Evolutionary conservation across 2,329 filamentous ascomycete genomes (phyloP), one percentile per base, ranked within the genome.

Genomic region (Zasmidium cellare): DNA sequence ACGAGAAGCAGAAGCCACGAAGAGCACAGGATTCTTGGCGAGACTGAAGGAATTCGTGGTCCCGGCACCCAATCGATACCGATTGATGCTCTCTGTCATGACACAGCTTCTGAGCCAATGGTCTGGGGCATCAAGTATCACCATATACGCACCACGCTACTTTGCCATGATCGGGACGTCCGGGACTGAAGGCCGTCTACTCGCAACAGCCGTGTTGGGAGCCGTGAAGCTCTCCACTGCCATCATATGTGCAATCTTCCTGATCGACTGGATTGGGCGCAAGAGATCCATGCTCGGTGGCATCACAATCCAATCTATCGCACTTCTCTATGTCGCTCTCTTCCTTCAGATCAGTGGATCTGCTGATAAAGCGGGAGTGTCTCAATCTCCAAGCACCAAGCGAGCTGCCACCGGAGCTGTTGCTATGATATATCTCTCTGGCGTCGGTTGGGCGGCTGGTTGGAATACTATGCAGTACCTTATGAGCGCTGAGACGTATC

Each of bases 401-500:
- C 79, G 76, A 1, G 83, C 86, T 3, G 87, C 86, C 54, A 84
- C 81, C 20, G 87, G 83, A 2, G 89, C 88, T 14, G 84, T 90
- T 24, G 70, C 69, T 18, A 68, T 69, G 65, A 72, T 73, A 46
- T 71, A 88, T 52, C 53, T 90, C 19, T 87, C 82, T 0, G 87
- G 87, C 1, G 80, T 84, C 56, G 87, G 87, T 1, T 90, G 87
- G 86, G 87, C 87, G 0, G 78, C 89, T 3, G 60, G 67, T 22
- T 67, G 65, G 67, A 69, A 68, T 49, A 56, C 51, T 24, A 65
- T 69, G 80, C 89, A 91, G 74, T 92, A 92, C 70, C 80, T 92
- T 2, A 82, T 92, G 56, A 91, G 88, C 14, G 87, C 88, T 1
- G 89, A 92, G 70, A 81, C 92, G 59, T 92, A 90, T 76, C 88